A percentile compares a stretch with the other conserved stretches of the same genome.
Conservation (phyloP, 176 grass and related monocot species). For the Triticum dicoccoides region DNA sequence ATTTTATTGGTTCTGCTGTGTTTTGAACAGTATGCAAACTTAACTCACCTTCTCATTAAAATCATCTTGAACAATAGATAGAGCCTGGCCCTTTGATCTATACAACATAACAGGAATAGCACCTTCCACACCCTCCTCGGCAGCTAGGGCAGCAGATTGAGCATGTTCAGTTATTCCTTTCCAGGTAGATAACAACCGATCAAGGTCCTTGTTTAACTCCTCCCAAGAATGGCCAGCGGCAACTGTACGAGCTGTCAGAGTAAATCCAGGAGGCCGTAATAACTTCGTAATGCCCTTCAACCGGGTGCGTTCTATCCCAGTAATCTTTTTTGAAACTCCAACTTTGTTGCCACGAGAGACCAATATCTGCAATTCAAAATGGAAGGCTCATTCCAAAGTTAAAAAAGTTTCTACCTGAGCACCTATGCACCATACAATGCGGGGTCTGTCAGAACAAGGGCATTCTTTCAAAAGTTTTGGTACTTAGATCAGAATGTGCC, state of each 20-base stretch:
- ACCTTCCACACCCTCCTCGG: conserved; percentile 75
- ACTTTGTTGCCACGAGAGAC: conserved; percentile 58
- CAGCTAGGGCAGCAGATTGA: conserved; percentile 81
- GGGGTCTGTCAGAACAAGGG: neutral
- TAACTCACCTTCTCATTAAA: conserved; percentile 91
- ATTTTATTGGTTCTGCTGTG: neutral
- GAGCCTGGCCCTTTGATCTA: conserved; percentile 71
- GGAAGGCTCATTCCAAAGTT: neutral
- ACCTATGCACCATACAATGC: neutral
- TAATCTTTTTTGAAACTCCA: conserved; percentile 85
- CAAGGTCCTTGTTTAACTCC: conserved; percentile 87
- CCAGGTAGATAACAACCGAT: conserved; percentile 78
- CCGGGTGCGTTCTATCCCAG: conserved; percentile 59
- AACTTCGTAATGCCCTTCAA: conserved; percentile 75
- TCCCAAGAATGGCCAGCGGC: conserved; percentile 87
- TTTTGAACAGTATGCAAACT: conserved; percentile 23
- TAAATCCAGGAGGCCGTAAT: conserved; percentile 72
- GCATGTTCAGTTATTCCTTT: conserved; percentile 84
- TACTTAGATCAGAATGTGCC: neutral
- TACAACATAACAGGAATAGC: conserved; percentile 87
- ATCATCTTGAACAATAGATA: conserved; percentile 93
- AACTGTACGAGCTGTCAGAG: conserved; percentile 72
- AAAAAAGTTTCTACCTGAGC: neutral
- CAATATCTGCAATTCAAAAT: conserved; percentile 63
- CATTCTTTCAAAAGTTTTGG: neutral